These are phyloP conservation scores for Fraxinus anomala DNA, from an alignment of 257 asterid genomes.

Conservation along the genomic window DNA sequence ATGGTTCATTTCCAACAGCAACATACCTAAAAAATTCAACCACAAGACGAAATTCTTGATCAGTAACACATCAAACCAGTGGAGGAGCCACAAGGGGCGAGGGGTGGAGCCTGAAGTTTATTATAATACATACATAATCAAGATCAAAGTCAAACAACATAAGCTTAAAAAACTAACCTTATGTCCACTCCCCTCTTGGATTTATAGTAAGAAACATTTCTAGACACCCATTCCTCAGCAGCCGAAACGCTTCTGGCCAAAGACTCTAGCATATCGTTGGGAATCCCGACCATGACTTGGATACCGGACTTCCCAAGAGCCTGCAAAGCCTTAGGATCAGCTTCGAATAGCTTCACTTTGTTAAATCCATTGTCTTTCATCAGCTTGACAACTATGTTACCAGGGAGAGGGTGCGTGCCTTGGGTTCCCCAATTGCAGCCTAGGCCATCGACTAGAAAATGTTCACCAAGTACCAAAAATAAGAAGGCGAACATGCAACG, in stretches of 20 bases:
- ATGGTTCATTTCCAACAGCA: constrained; percentile 90
- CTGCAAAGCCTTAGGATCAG: constrained; percentile 57
- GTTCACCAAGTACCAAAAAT: constrained; percentile 9
- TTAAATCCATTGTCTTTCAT: constrained; percentile 78
- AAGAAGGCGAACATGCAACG: constrained; percentile 32
- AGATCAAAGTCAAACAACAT: not conserved
- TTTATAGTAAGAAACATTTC: constrained; percentile 67
- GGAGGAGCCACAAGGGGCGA: too few relatives aligned
- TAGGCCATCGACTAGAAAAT: constrained; percentile 42
- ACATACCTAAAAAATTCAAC: constrained; percentile 48
- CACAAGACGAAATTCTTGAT: too few relatives aligned
- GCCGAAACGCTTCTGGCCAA: constrained; percentile 56
- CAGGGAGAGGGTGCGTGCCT: constrained; percentile 63
- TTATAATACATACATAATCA: not conserved
- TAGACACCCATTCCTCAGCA: constrained; percentile 76
- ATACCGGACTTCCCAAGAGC: constrained; percentile 80
- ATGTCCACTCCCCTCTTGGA: constrained; percentile 73
- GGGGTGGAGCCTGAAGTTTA: too few relatives aligned
- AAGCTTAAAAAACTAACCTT: constrained; percentile 40
- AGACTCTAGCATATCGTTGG: constrained; percentile 74
- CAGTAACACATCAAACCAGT: too few relatives aligned
- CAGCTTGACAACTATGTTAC: constrained; percentile 64
- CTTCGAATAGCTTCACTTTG: constrained; percentile 88
- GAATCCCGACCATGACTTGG: constrained; percentile 91
- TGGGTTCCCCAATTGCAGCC: constrained; percentile 76